A percentile compares a stretch with the other conserved stretches of the same genome.
Evolutionary conservation across 768 basidiomycete genomes (phyloP).

Genomic region (Thelephora aurantiotincta): DNA sequence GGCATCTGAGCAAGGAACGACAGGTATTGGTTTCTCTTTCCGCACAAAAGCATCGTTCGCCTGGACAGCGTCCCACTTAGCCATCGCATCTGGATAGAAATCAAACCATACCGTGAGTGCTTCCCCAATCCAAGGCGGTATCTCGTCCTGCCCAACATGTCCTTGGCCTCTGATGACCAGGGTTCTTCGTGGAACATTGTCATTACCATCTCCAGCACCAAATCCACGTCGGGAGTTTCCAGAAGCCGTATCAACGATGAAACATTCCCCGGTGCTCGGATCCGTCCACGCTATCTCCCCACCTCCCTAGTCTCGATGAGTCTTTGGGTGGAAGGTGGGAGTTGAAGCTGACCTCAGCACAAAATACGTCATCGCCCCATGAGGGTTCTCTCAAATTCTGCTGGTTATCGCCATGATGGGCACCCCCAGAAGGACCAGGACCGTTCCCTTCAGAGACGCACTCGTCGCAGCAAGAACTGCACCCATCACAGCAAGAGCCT

Average conservation of each 20-base stretch:
- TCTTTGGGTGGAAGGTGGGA: neutral
- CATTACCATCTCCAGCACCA: conserved; percentile 5
- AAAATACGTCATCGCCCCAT: neutral
- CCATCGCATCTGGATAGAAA: neutral
- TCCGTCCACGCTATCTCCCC: conserved; percentile 45
- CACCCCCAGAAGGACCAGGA: neutral
- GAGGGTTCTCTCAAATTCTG: neutral
- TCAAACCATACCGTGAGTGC: conserved; percentile 36
- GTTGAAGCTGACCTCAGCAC: neutral
- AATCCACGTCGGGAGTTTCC: conserved; percentile 44
- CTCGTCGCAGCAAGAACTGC: neutral
- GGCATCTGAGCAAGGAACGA: conserved; percentile 12
- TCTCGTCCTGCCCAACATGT: conserved; percentile 5
- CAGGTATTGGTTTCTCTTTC: conserved; percentile 33
- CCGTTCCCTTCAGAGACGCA: neutral
- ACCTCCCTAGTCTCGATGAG: conserved; percentile 3
- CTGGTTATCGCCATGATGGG: neutral
- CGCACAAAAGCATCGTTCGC: conserved; percentile 41
- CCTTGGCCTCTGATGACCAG: conserved; percentile 5
- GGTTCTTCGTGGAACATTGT: conserved; percentile 9
- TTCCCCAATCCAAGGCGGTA: conserved; percentile 51
- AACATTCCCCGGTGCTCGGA: conserved; percentile 41
- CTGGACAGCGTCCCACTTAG: conserved; percentile 15
- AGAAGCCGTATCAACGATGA: conserved; percentile 50
- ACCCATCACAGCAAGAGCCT: conserved; percentile 25